phyloP scores from a whole-genome alignment of 2,329 filamentous ascomycete genomes.

The Bimuria novae-zelandiae region DNA sequence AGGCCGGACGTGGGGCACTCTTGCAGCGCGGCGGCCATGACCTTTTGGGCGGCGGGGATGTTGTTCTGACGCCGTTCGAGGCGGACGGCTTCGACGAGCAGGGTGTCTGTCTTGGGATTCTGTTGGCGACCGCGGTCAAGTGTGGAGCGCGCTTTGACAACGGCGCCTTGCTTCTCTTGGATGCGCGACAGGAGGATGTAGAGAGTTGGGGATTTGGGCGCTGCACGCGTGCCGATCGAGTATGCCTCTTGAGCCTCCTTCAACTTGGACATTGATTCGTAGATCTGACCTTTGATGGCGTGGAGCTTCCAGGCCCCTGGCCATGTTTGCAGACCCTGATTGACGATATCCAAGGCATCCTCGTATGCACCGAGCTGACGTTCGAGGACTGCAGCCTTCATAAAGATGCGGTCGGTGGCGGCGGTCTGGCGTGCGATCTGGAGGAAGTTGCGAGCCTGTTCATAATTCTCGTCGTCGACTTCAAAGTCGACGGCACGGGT shows the following conservation, averaged over 20 bases:
- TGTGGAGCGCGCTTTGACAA: conserved; percentile 91
- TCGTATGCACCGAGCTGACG: conserved; percentile 80
- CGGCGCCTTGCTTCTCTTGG: conserved; percentile 80
- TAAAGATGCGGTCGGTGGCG: conserved; percentile 94
- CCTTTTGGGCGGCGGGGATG: conserved; percentile 77
- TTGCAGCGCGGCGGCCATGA: conserved; percentile 92
- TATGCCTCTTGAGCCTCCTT: conserved; percentile 90
- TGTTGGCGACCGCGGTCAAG: conserved; percentile 89
- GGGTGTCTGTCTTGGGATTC: conserved; percentile 78
- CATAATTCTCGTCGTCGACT: conserved; percentile 81
- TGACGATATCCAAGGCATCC: conserved; percentile 81
- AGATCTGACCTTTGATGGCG: conserved; percentile 99
- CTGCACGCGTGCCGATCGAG: conserved; percentile 83
- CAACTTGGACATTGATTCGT: conserved; percentile 78
- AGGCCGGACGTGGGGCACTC: conserved; percentile 87
- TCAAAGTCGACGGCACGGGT: conserved; percentile 95
- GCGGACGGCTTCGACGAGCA: conserved; percentile 94
- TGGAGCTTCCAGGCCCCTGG: conserved; percentile 86
- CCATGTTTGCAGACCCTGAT: conserved; percentile 84
- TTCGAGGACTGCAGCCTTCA: conserved; percentile 94
- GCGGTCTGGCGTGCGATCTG: conserved; percentile 83
- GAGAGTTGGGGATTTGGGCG: conserved; percentile 79
- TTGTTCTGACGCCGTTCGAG: conserved; percentile 89
- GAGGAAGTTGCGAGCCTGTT: conserved; percentile 81
- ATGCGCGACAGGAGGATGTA: conserved; percentile 89